Conservation (phyloP, 164 flowering plant genomes). For the Platanus orientalis region DNA sequence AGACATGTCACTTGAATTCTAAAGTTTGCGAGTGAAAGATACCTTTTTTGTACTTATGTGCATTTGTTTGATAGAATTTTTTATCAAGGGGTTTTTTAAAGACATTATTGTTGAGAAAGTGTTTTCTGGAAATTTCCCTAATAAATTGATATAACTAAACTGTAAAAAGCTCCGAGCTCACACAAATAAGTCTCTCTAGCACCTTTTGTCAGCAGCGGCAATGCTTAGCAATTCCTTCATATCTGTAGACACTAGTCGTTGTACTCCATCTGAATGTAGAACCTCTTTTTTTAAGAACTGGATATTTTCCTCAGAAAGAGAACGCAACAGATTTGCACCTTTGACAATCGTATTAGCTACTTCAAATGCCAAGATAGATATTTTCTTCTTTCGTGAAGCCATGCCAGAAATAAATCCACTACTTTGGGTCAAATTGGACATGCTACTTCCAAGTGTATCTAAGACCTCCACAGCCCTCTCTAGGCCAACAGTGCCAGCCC, state of each 20-base stretch:
- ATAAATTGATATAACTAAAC: too few species aligned
- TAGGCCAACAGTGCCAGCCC: constrained; percentile 46
- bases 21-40: too few species aligned
- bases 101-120: too few species aligned
- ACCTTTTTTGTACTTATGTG: too few species aligned
- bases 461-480: constrained; percentile 60
- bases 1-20: too few species aligned
- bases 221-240: constrained; percentile 46
- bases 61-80: too few species aligned
- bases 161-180: not conserved
- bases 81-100: too few species aligned
- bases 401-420: constrained; percentile 43
- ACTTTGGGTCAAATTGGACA: constrained; percentile 44
- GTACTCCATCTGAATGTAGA: constrained; percentile 47
- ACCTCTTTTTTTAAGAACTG: constrained; percentile 50
- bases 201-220: constrained; percentile 74
- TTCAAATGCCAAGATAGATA: constrained; percentile 64
- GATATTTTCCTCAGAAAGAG: constrained; percentile 53
- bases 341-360: constrained; percentile 65
- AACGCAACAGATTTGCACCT: constrained; percentile 51
- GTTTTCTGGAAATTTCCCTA: too few species aligned
- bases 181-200: not conserved
- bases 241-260: constrained; percentile 45
- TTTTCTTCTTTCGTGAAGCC: constrained; percentile 40
- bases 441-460: constrained; percentile 60